Percentiles rank a stretch among this genome's conserved stretches.
phyloP scores from a whole-genome alignment of 768 basidiomycete genomes.

The Lyophyllum semitale region DNA sequence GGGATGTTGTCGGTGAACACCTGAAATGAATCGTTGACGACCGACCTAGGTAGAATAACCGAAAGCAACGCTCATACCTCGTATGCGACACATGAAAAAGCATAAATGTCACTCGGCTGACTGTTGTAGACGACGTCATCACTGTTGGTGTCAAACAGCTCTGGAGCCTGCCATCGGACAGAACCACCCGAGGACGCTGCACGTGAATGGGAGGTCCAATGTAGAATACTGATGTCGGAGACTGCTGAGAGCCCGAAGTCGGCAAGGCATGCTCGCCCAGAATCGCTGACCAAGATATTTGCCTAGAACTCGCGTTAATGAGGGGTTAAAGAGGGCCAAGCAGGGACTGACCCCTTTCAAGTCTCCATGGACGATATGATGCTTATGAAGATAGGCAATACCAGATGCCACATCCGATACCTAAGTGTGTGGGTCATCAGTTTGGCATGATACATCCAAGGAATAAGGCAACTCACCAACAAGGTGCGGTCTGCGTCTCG shows the following conservation, averaged over 20 bases:
- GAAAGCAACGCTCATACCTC: no score
- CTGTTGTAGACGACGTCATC: constrained; percentile 9
- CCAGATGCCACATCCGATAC: constrained; percentile 32
- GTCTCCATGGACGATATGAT: no score
- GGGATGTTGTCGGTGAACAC: constrained; percentile 22
- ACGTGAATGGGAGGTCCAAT: constrained; percentile 14
- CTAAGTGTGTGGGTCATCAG: constrained; percentile 14
- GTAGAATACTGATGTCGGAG: constrained; percentile 8
- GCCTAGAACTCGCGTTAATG: constrained; percentile 8
- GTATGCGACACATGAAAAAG: no score
- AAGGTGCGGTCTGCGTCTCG: constrained; percentile 6
- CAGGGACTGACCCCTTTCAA: no score
- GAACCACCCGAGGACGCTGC: constrained; percentile 14
- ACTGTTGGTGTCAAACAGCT: constrained; percentile 16
- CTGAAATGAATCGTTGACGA: background rate
- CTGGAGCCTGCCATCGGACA: constrained; percentile 23
- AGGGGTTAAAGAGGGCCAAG: background rate
- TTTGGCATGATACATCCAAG: no score
- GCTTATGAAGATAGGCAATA: no score
- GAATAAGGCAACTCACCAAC: background rate
- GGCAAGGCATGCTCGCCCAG: no score
- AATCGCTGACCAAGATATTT: constrained; percentile 23
- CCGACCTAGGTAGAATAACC: no score
- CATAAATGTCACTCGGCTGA: background rate
- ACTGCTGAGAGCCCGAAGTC: no score